phyloP scores from a whole-genome alignment of 768 basidiomycete genomes.

The Trametes maxima region DNA sequence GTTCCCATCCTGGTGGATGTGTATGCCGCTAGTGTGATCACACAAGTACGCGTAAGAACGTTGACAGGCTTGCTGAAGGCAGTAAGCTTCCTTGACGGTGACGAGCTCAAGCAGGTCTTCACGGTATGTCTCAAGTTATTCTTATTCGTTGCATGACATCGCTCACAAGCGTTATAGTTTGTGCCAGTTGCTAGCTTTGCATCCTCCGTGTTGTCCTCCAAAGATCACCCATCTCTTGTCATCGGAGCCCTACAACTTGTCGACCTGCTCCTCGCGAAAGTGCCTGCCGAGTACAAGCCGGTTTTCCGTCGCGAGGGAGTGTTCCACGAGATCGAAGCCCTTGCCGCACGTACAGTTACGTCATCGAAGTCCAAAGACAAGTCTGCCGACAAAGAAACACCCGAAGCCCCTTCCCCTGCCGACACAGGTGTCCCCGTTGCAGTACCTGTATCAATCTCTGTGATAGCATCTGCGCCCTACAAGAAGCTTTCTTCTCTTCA shows the following conservation, averaged over 20 bases:
- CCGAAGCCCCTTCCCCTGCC: conserved; percentile 42
- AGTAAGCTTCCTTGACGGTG: conserved; percentile 81
- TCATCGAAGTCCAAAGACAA: conserved; percentile 53
- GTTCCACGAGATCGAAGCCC: conserved; percentile 86
- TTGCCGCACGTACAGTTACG: conserved; percentile 66
- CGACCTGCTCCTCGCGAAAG: conserved; percentile 84
- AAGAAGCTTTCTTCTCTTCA: conserved; percentile 72
- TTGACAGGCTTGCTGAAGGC: conserved; percentile 88
- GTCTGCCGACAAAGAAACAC: conserved; percentile 36
- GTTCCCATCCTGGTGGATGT: conserved; percentile 96
- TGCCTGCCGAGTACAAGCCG: conserved; percentile 82
- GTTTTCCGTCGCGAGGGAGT: conserved; percentile 95
- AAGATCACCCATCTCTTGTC: conserved; percentile 85
- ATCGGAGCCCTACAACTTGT: conserved; percentile 91
- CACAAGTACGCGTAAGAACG: conserved; percentile 86
- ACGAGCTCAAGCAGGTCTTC: conserved; percentile 75
- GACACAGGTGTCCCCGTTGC: conserved; percentile 40
- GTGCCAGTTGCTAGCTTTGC: conserved; percentile 96
- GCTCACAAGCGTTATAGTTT: conserved; percentile 49
- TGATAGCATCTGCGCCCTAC: conserved; percentile 52
- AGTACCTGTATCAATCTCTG: conserved; percentile 42
- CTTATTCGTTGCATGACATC: conserved; percentile 7
- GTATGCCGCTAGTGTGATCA: conserved; percentile 96
- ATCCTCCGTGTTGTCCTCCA: conserved; percentile 89
- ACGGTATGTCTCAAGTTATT: conserved; percentile 51